These are phyloP conservation scores for Phycomyces nitens DNA, from an alignment of 192 early-diverging fungal genomes.

Conservation along the genomic window DNA sequence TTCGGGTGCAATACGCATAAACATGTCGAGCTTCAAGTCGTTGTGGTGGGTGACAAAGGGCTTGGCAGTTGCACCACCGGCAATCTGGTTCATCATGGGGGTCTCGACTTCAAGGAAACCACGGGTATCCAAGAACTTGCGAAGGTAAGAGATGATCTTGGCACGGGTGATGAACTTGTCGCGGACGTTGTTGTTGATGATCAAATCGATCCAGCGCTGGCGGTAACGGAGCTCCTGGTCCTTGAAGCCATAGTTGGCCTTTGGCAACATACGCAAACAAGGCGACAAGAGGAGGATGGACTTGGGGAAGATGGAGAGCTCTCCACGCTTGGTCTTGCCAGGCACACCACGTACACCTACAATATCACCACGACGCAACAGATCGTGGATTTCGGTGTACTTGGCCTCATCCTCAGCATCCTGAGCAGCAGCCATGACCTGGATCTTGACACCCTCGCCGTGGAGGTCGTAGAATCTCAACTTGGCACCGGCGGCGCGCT, in stretches of 20 bases:
- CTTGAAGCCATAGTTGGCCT: constrained; percentile 91
- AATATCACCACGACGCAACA: constrained; percentile 92
- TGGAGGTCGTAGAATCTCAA: constrained; percentile 96
- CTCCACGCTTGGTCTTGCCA: constrained; percentile 90
- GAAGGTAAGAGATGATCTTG: constrained; percentile 94
- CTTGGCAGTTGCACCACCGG: constrained; percentile 97
- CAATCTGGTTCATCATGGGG: constrained; percentile 99
- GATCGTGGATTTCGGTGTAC: constrained; percentile 77
- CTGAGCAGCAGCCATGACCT: constrained; percentile 86
- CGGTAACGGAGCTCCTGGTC: constrained; percentile 97
- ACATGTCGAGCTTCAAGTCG: constrained; percentile 96
- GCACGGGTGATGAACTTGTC: constrained; percentile 92
- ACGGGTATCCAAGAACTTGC: constrained; percentile 89
- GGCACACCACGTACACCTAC: constrained; percentile 90
- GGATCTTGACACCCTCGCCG: constrained; percentile 88
- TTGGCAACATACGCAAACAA: constrained; percentile 95
- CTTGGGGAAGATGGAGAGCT: constrained; percentile 91
- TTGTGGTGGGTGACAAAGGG: constrained; percentile 99
- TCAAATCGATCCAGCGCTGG: constrained; percentile 96
- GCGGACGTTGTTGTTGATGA: constrained; percentile 96
- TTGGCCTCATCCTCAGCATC: constrained; percentile 50
- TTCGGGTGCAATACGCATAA: constrained; percentile 98
- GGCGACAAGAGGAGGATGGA: constrained; percentile 87
- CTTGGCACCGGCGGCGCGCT: constrained; percentile 82
- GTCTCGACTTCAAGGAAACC: constrained; percentile 99